Conservation (phyloP, 2,329 filamentous ascomycete species). For the Fusarium sp. region DNA sequence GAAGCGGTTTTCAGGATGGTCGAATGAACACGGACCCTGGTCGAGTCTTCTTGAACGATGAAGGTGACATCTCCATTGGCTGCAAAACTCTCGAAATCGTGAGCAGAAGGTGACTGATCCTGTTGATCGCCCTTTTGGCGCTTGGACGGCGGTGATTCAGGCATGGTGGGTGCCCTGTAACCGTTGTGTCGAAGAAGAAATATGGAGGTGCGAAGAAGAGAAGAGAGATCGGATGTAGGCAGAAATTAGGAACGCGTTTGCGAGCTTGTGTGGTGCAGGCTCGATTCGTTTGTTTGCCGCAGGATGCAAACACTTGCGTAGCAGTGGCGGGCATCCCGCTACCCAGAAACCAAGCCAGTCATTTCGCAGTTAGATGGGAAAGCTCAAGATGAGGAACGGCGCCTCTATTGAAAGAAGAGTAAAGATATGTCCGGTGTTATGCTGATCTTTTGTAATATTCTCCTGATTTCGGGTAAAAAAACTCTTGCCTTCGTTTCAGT, state of each 20-base stretch:
- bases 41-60: neutral
- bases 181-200: neutral
- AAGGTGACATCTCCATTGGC: constrained; percentile 3
- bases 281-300: too few relatives aligned
- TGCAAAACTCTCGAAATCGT: neutral
- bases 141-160: neutral
- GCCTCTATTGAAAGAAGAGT: too few relatives aligned
- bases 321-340: too few relatives aligned
- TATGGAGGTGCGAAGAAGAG: neutral
- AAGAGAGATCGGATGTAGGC: neutral
- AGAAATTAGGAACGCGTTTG: neutral
- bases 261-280: neutral
- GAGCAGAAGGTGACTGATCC: fast-evolving
- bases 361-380: too few relatives aligned
- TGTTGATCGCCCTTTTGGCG: neutral
- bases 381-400: too few relatives aligned
- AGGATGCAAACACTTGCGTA: too few relatives aligned
- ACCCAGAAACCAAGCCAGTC: too few relatives aligned
- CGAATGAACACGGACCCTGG: neutral
- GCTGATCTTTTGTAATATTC: too few relatives aligned
- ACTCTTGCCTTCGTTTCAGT: too few relatives aligned
- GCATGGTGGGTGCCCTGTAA: neutral
- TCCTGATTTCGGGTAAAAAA: too few relatives aligned
- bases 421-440: too few relatives aligned
- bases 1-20: neutral